Evolutionary conservation across 345 rosid species (phyloP), one percentile per base, ranked within the genome.

Genomic region (Murraya paniculata): DNA sequence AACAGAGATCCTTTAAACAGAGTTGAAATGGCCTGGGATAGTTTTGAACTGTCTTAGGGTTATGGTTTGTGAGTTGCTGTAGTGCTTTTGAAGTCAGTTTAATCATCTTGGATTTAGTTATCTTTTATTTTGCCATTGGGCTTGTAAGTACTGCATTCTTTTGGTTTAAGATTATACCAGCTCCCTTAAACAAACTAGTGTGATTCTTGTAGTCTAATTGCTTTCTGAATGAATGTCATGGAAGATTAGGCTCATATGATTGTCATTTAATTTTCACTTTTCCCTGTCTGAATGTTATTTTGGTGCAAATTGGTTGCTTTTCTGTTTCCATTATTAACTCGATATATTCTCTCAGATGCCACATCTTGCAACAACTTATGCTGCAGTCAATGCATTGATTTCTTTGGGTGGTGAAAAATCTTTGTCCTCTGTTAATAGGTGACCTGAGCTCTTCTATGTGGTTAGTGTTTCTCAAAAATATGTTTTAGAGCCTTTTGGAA

Each of bases 321-420:
- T 69, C 48, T 39, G 27, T 9, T 7, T 57, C 41, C 67, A 41
- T 35, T 53, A 50, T 41, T 82, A 75, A 84, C 33, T 53, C 62
- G 39, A 27, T 71, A 72, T 48, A 33, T 80, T 78, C 73, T 66
- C 59, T 74, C 89, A 96, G 99, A 84, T 96, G 94, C 98, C 99
- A 79, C 98, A 94, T 85, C 94, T 96, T 73, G 97, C 98, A 78
- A 94, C 99, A 79, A 96, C 91, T 56, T 96, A 94, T 87, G 99
- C 98, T 71, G 97, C 97, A 28, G 97, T 96, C 77, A 94, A 92
- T 83, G 71, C 98, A 35, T 93, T 96, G 77, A 86, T 96, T 88
- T 88, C 98, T 77, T 76, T 96, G 89, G 99, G 99, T 24, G 88
- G 96, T 78, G 87, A 84, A 35, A 85, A 82, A 82, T 87, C 97